phyloP scores from a whole-genome alignment of 2,329 filamentous ascomycete species.

The Exophiala sp. region DNA sequence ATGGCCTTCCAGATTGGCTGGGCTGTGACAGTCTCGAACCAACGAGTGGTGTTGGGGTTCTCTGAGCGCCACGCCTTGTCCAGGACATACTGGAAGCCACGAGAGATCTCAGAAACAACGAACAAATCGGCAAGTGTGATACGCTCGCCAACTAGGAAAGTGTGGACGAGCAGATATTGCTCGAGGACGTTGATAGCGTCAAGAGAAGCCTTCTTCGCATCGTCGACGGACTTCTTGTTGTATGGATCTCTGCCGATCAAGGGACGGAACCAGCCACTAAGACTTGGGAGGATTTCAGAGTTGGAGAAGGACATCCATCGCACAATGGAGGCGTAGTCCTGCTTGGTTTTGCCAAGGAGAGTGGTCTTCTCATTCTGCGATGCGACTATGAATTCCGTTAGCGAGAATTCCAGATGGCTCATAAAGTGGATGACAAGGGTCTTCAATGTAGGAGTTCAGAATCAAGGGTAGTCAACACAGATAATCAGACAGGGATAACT shows the following conservation, averaged over 20 bases:
- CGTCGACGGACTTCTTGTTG: slow-evolving; percentile 97
- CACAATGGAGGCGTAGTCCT: slow-evolving; percentile 98
- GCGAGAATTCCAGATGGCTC: slow-evolving; percentile 23
- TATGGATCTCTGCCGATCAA: slow-evolving; percentile 75
- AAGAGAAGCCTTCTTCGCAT: slow-evolving; percentile 61
- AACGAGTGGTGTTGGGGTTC: slow-evolving; percentile 82
- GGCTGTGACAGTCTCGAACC: slow-evolving; percentile 91
- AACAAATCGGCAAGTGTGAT: slow-evolving; percentile 95
- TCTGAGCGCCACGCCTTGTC: slow-evolving; percentile 79
- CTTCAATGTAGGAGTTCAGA: slow-evolving; percentile 53
- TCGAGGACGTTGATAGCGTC: slow-evolving; percentile 70
- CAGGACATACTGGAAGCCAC: slow-evolving; percentile 90
- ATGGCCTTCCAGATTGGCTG: slow-evolving; percentile 85
- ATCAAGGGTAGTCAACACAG: slow-evolving; percentile 87
- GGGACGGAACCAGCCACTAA: slow-evolving; percentile 80
- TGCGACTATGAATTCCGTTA: slow-evolving; percentile 58
- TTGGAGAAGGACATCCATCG: slow-evolving; percentile 98
- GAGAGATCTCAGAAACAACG: slow-evolving; percentile 67
- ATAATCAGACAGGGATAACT: slow-evolving; percentile 99
- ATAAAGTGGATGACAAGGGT: slow-evolving; percentile 1
- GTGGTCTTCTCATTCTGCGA: slow-evolving; percentile 99
- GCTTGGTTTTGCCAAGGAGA: slow-evolving; percentile 98
- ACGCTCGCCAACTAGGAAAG: slow-evolving; percentile 95
- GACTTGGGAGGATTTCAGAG: slow-evolving; percentile 66
- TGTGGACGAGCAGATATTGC: slow-evolving; percentile 83